These are phyloP conservation scores for Sarocladiaceae sp. DNA, from an alignment of 2,329 filamentous ascomycete genomes.

Conservation along the genomic window DNA sequence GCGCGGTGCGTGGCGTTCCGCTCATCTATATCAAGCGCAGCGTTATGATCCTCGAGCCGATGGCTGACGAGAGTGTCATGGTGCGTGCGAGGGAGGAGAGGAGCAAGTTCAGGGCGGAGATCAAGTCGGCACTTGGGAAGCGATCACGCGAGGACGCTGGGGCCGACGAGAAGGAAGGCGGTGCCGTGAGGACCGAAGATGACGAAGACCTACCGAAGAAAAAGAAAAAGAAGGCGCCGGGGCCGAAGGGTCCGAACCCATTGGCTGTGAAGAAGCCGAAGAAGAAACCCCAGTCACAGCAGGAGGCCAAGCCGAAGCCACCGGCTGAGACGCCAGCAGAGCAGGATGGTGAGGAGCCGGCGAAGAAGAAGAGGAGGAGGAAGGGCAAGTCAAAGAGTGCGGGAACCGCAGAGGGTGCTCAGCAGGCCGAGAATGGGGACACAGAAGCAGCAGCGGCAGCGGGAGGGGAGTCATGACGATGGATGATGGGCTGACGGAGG, in stretches of 20 bases:
- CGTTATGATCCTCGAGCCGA: conserved; percentile 66
- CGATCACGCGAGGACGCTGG: conserved; percentile 43
- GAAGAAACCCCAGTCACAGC: conserved; percentile 30
- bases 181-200: conserved; percentile 16
- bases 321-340: conserved; percentile 2
- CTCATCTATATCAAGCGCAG: conserved; percentile 72
- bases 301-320: background rate
- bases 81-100: conserved; percentile 63
- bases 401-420: conserved; percentile 6
- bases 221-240: conserved; percentile 48
- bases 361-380: conserved; percentile 24
- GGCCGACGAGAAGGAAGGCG: conserved; percentile 32
- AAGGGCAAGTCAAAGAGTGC: conserved; percentile 21
- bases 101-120: conserved; percentile 65
- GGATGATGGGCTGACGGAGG: too few species aligned
- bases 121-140: conserved; percentile 44
- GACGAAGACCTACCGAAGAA: conserved; percentile 34
- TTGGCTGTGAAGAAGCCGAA: conserved; percentile 65
- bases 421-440: background rate
- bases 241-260: conserved; percentile 65
- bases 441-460: conserved; percentile 10
- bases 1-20: conserved; percentile 64
- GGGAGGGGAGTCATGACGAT: conserved; percentile 16
- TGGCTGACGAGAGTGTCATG: conserved; percentile 60
- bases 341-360: conserved; percentile 20